Evolutionary conservation across 2,329 filamentous ascomycete species (phyloP).

Genomic region (Ilyonectria destructans): DNA sequence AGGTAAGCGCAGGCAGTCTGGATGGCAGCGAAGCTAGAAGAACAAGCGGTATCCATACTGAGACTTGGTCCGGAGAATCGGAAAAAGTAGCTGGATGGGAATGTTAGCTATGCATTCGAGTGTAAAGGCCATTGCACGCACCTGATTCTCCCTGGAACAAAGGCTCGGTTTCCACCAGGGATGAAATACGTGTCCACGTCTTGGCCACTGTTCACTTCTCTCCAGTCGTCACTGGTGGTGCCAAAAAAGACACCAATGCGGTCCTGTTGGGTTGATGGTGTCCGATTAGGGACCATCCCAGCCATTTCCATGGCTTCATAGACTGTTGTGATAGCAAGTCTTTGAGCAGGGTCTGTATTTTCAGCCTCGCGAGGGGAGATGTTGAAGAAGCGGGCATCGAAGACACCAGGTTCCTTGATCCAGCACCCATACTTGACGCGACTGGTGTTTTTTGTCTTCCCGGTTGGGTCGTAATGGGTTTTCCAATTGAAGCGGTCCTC

Average conservation of each 20-base stretch:
- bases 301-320: constrained; percentile 87
- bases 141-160: constrained; percentile 44
- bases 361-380: constrained; percentile 86
- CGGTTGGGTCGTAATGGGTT: constrained; percentile 77
- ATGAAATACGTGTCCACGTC: constrained; percentile 75
- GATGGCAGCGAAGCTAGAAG: constrained; percentile 80
- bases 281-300: constrained; percentile 78
- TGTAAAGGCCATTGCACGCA: constrained; percentile 1
- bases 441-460: constrained; percentile 78
- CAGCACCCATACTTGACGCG: constrained; percentile 81
- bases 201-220: constrained; percentile 81
- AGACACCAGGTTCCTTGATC: constrained; percentile 79
- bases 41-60: constrained; percentile 83
- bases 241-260: constrained; percentile 83
- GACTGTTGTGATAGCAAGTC: constrained; percentile 80
- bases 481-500: constrained; percentile 78
- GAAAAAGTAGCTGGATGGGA: constrained; percentile 76
- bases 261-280: constrained; percentile 73
- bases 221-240: constrained; percentile 83
- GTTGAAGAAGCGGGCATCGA: constrained; percentile 86
- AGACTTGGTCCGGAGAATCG: constrained; percentile 81
- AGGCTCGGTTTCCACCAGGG: constrained; percentile 55
- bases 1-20: constrained; percentile 73
- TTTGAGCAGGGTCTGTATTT: constrained; percentile 83
- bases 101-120: constrained; percentile 5